Percentiles rank a stretch among this genome's conserved stretches.
Conservation (phyloP, 2,329 filamentous ascomycete species). For the Colletotrichum sp. region DNA sequence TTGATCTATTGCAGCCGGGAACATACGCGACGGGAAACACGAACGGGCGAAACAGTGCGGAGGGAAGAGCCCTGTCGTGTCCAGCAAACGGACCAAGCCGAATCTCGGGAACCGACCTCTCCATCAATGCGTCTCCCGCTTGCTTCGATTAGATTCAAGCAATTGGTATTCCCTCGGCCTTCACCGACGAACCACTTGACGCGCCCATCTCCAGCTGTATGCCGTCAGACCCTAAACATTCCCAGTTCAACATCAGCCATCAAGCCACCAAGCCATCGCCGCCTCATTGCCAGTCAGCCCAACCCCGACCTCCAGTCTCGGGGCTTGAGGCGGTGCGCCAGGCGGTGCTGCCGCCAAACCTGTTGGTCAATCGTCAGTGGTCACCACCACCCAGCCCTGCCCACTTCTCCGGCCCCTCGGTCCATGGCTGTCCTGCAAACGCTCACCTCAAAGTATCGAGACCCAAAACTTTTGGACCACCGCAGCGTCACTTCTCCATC, state of each 20-base stretch:
- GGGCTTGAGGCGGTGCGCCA: slow-evolving; percentile 8
- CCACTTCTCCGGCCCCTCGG: not conserved
- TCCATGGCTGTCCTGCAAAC: not conserved
- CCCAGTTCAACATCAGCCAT: not conserved
- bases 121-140: not conserved
- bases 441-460: not conserved
- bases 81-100: not conserved
- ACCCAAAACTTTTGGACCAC: not conserved
- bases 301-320: not conserved
- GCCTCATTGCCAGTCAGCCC: slow-evolving; percentile 6
- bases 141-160: not conserved
- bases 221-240: not conserved
- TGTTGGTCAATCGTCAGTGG: not conserved
- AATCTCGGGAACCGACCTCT: not conserved
- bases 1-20: not conserved
- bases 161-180: not conserved
- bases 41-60: not conserved
- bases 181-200: not conserved
- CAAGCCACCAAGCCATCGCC: not conserved
- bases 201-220: not conserved
- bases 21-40: not conserved
- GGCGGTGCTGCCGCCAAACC: not conserved
- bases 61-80: not conserved
- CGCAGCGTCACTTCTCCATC: not conserved
- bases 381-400: not conserved